Base-by-base conservation (phyloP, 176 grass and related monocot species). In the Phoenix roebelenii region DNA sequence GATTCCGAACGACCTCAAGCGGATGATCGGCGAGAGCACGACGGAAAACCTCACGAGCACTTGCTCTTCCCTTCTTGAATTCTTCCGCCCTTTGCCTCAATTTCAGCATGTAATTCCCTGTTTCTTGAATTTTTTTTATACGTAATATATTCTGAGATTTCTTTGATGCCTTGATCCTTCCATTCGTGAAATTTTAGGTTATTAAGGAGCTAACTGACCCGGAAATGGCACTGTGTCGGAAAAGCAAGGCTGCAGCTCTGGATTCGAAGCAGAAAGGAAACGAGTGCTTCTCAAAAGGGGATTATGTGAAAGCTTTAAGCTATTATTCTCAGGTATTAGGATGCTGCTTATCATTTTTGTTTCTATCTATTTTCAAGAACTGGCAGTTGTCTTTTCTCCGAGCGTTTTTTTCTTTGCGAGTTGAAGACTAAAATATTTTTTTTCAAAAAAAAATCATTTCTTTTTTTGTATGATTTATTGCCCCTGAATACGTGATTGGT, bases 181-280 rank as follows among this genome's bases (percentile, higher is more conserved):
- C 35, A 44, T 44, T 44, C 35, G 35, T 44, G 25, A 23, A 23
- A 28, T 18, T 19, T 55, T 63, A 87, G 87, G 75, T 90, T 54
- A 82, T 85, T 22, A 66, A 26, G 26, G 80, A 88, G 54, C 70
- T 96, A 57, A 83, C 83, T 22, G 83, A 88, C 60, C 71, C 72
- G 60, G 77, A 82, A 18, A 74, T 76, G 58, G 92, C 87, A 22
- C 66, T 96, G 29, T 96, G 92, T 55, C 65, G 75, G 70, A 96
- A 96, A 78, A 72, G 75, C 75, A 78, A 67, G 75, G 66, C 7
- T 55, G 74, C 35, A 54, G 83, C 83, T 15, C 59, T 73, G 16
- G 87, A 96, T 49, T 79, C 84, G 39, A 96, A 96, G 75, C 63
- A 44, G 22, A 55, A 59, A 18, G 92, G 92, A 50, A 96, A 90